Evolutionary conservation across 768 basidiomycete species (phyloP), one percentile per base, ranked within the genome.

Genomic region (Pleurotus cornucopiae): DNA sequence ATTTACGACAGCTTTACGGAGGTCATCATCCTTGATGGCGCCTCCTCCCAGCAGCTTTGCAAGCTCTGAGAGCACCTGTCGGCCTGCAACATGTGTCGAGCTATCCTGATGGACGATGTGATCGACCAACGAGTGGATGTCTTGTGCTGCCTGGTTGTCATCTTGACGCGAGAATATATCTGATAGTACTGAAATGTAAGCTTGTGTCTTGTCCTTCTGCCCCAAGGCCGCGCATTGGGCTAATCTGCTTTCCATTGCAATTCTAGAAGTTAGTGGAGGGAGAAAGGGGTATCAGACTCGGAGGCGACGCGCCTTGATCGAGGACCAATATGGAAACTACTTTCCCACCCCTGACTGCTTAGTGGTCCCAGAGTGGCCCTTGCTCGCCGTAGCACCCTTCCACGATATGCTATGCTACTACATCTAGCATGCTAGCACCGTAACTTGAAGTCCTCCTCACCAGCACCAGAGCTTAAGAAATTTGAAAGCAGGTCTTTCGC

Each of bases 161-260:
- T 81, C 75, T 53, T 77, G 61, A 47, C 79, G 75, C 6, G 84
- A 67, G n/a, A 92, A 68, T 49, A 86, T 77, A 46, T 86, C 81
- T 34, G 82, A 78, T 51, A 94, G 80, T 37, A 92, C 78, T 14
- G 85, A 70, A 41, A 85, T 76, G 63, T 87, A 92, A 4, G 85
- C 88, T 6, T 85, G 76, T 0, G 83, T 90, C 64, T 92, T 93
- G 73, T 95, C 91, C 64, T 92, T 94, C 71, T 94, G 93, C 49
- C 73, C 76, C 62, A 91, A 81, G 20, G 80, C 60, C 1, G 81
- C 73, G 54, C 86, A 76, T 59, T 88, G 84, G 1, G 80, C 67
- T 40, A 93, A 78, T 67, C 80, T 87, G 54, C 68, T 67, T 45
- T 91, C 87, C 89, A 91, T 89, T 18, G 53, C 44, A 60, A 56